Evolutionary conservation across 208 protist species (phyloP), one percentile per base, ranked within the genome.

Genomic region (Trypanosoma melophagium): DNA sequence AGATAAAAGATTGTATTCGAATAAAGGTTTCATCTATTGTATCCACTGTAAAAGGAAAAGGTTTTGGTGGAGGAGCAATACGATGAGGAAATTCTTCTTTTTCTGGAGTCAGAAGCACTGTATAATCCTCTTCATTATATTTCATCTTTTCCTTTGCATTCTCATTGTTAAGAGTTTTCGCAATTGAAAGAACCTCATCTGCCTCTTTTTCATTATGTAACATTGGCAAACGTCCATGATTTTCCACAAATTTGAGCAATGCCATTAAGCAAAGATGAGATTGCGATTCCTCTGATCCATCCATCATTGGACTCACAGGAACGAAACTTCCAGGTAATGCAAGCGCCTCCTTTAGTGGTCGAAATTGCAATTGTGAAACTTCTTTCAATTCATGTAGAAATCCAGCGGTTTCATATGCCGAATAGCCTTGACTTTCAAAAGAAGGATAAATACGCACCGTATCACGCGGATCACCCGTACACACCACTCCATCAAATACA

Each of bases 331-430:
- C 87, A 1, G 90, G 90, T 10, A 74, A 73, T 19, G 60, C 38
- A 19, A 93, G 59, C 14, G 81, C 72, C 22, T 87, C 81, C n/a
- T 74, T 47, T 25, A 96, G 59, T n/a, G 80, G 44, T 49, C 83
- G 83, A 54, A 93, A 96, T 8, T 77, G 4, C 24, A 93, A 52
- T 25, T 73, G 44, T 8, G 61, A 69, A 24, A 79, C 71, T 75
- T 96, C 85, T 73, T 93, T 92, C 50, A 88, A 41, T 74, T 96
- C 90, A 45, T 96, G 85, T 16, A 96, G 47, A 72, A 96, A 96
- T 40, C 90, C 90, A 54, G 83, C 87, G 7, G 87, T 92, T 76
- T 81, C 64, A 76, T 96, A 96, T 10, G 80, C 24, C 13, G 72
- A 79, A 74, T 87, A 96, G 28, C 86, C 87, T 19, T 79, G 75